Conservation (phyloP, 176 grass and related monocot genomes). For the Oryza glumipatula region DNA sequence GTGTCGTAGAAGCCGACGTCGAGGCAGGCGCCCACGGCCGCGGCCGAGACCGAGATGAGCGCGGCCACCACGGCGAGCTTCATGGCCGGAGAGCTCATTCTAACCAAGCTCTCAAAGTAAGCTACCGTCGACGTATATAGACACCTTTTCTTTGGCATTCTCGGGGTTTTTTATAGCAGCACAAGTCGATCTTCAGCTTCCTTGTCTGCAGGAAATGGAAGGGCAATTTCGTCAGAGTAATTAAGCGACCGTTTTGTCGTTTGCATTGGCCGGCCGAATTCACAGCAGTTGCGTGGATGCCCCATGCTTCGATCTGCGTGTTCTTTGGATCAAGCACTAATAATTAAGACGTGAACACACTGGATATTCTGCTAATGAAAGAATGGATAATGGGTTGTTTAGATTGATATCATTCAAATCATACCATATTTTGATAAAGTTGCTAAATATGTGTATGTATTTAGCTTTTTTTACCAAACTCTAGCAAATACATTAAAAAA, state of each 20-base stretch:
- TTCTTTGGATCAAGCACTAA: no score
- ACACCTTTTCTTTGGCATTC: no score
- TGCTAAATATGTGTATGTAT: no score
- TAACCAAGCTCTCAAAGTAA: no score
- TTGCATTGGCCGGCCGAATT: neutral
- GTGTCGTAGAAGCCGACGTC: slow-evolving; percentile 64
- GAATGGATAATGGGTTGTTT: neutral
- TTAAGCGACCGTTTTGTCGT: neutral
- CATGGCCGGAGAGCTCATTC: neutral
- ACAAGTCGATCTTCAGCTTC: fast-evolving
- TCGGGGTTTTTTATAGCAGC: neutral
- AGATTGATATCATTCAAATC: no score
- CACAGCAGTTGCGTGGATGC: neutral
- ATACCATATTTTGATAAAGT: no score
- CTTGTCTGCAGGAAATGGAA: neutral
- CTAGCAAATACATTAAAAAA: no score
- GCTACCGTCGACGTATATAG: no score
- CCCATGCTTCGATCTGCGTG: no score
- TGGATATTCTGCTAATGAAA: neutral
- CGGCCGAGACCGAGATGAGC: neutral
- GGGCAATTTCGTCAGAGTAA: neutral
- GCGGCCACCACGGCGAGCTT: neutral
- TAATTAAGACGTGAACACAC: no score
- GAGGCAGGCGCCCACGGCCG: slow-evolving; percentile 18
- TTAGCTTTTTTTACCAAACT: no score